phyloP scores from a whole-genome alignment of 768 basidiomycete genomes.

The Clitopilus passeckerianus region DNA sequence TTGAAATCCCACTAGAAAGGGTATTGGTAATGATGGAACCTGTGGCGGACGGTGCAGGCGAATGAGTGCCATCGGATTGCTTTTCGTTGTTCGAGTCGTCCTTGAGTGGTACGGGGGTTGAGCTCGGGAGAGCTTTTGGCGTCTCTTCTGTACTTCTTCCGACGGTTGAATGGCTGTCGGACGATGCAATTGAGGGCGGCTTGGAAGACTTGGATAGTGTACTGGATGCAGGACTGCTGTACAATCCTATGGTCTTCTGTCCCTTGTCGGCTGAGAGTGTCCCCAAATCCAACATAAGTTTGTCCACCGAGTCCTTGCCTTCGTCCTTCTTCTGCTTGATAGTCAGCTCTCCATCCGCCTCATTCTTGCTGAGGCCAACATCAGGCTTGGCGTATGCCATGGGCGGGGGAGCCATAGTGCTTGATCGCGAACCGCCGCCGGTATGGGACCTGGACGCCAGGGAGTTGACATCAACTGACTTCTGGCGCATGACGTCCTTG shows the following conservation, averaged over 20 bases:
- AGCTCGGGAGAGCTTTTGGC: constrained; percentile 2
- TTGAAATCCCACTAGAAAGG: constrained; percentile 47
- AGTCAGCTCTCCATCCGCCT: constrained; percentile 45
- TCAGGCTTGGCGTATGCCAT: constrained; percentile 55
- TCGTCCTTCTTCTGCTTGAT: constrained; percentile 19
- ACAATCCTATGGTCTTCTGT: constrained; percentile 23
- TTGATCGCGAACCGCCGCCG: constrained; percentile 8
- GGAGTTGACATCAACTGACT: constrained; percentile 28
- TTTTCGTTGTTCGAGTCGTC: constrained; percentile 4
- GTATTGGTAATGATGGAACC: constrained; percentile 38
- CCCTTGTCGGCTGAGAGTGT: constrained; percentile 17
- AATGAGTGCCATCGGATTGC: background rate
- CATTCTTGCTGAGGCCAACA: constrained; percentile 45
- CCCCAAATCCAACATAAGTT: constrained; percentile 42
- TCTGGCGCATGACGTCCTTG: constrained; percentile 58
- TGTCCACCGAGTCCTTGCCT: constrained; percentile 32
- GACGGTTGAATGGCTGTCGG: constrained; percentile 33
- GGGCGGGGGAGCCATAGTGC: constrained; percentile 21
- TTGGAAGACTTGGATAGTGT: constrained; percentile 8
- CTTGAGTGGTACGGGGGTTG: constrained; percentile 16
- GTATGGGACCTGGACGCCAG: background rate
- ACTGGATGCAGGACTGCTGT: constrained; percentile 18
- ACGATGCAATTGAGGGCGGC: constrained; percentile 33
- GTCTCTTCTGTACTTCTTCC: constrained; percentile 15
- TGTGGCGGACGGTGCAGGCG: background rate